Evolutionary conservation across 2,329 filamentous ascomycete genomes (phyloP).

Genomic region (Cladorrhinum sp.): DNA sequence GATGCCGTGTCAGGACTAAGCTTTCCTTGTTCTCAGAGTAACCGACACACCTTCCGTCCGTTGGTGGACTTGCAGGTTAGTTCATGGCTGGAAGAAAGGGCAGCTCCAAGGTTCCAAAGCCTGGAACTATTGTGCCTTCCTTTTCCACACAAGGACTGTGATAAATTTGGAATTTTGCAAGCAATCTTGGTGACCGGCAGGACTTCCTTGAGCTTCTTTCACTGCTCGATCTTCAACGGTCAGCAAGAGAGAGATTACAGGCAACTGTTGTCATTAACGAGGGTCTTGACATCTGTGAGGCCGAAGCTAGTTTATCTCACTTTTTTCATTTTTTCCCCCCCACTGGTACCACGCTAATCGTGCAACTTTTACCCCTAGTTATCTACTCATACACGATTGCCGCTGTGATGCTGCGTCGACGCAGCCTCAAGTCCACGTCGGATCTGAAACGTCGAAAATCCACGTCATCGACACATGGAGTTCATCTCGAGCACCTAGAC

Average conservation of each 20-base stretch:
- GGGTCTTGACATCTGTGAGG: neutral
- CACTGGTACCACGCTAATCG: no score
- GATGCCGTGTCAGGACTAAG: neutral
- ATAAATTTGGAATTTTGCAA: neutral
- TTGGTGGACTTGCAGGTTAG: no score
- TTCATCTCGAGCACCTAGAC: slow-evolving; percentile 48
- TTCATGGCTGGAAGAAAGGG: no score
- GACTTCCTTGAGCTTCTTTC: neutral
- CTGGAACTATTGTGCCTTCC: no score
- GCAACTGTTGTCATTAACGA: neutral
- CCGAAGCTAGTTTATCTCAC: neutral
- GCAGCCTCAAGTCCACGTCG: slow-evolving; percentile 44
- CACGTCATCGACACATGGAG: slow-evolving; percentile 46
- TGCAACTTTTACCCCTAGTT: neutral
- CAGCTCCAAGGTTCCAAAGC: no score
- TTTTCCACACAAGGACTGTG: neutral
- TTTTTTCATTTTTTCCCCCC: neutral
- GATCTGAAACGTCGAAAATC: slow-evolving; percentile 53
- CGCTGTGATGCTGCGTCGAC: slow-evolving; percentile 46
- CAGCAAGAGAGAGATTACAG: no score
- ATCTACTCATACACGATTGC: no score
- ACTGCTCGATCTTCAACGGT: neutral
- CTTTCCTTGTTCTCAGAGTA: no score
- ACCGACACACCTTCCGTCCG: no score
- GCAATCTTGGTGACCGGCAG: no score